Base-by-base conservation (phyloP, 2,329 filamentous ascomycete genomes). In the Colletotrichum destructivum region DNA sequence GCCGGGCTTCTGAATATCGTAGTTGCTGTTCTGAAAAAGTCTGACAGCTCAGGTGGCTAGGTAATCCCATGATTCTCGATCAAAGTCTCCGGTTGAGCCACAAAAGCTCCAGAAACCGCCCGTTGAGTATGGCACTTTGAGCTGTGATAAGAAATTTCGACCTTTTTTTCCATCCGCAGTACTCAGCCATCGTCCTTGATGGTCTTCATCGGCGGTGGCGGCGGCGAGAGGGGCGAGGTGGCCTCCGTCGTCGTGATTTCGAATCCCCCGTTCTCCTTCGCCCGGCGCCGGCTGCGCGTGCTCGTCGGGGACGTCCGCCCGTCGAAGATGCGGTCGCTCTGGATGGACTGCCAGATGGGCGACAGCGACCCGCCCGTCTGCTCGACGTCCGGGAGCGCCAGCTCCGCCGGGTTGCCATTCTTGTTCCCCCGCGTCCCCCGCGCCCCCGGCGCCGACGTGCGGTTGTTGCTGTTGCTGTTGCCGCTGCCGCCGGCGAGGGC, bases 331-430 rank as follows among this genome's bases (percentile, higher is more conserved):
- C 26, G 46, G 4, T 63, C 69, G 8, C 44, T 26, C 12, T 26
- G n/a, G 1, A 62, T 51, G 5, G 59, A 42, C 3, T 46, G 57
- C 47, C 38, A 56, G 5, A 71, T 2, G 0, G 65, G 69, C 2
- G 69, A 71, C 1, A 71, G 21, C 1, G 69, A 69, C 0, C 69
- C 69, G 2, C 60, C 66, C 4, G 69, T 71, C n/a, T 69, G 65
- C 52, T 71, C 69, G 3, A 71, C 68, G 0, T 44, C 21, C 15
- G 69, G 69, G 2, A 71, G 65, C 12, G 47, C 47, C 16, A 23
- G 44, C 26, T 8, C 1, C 7, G 52, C 18, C 1, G n/a, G 54
- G 13, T 42, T 8, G 7, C 60, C 26, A 26, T 26, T 57, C 7
- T 1, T 11, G 23, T 55, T 38, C 6, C n/a, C 38, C 9, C 47